phyloP scores from a whole-genome alignment of 176 grass and related monocot species.

The Zizania latifolia region DNA sequence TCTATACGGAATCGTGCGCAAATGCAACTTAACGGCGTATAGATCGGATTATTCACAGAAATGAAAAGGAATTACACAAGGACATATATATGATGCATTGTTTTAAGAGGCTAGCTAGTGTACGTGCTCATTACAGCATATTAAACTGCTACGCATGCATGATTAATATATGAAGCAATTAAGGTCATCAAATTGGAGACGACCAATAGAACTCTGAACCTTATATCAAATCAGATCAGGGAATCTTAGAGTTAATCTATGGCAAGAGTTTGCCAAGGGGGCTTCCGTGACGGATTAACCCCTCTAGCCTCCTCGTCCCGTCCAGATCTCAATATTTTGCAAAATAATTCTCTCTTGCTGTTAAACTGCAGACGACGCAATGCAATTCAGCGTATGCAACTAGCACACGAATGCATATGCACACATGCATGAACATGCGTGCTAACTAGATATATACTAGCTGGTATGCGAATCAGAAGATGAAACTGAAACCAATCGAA shows the following conservation, averaged over 20 bases:
- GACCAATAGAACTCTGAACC: not conserved
- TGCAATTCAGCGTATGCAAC: not conserved
- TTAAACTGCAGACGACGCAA: not conserved
- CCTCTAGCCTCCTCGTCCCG: constrained; percentile 15
- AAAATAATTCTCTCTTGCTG: not conserved
- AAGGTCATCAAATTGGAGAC: constrained; percentile 19
- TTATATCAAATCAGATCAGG: not conserved
- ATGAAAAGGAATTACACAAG: not conserved
- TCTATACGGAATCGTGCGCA: constrained; percentile 17
- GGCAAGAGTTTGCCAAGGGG: not conserved
- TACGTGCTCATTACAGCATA: not conserved
- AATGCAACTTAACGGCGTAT: constrained; percentile 24
- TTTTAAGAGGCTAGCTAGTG: not conserved
- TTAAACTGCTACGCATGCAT: not conserved
- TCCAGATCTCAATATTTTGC: constrained; percentile 27
- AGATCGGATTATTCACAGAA: not conserved
- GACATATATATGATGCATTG: not conserved
- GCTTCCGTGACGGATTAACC: constrained; percentile 11
- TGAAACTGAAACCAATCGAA: not conserved
- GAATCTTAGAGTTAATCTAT: not conserved
- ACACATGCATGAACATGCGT: not conserved
- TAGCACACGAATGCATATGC: not conserved
- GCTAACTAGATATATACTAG: not conserved
- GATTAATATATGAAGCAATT: not conserved
- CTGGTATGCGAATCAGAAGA: not conserved